Conservation (phyloP, 2,329 filamentous ascomycete genomes). For the Colletotrichum scovillei region DNA sequence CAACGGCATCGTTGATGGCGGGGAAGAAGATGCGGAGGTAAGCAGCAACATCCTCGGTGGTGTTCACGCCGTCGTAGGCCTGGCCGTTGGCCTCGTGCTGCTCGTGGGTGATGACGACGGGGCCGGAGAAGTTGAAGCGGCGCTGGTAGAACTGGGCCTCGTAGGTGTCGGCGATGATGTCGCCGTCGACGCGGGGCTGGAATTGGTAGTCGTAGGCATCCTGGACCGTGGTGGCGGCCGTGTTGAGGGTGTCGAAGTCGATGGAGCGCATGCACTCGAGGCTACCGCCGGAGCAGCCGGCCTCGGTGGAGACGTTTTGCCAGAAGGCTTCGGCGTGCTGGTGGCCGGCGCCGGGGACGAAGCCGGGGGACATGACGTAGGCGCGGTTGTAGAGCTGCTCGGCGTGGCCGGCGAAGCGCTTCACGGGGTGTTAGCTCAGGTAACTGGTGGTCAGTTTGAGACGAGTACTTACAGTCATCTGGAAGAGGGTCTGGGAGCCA, state of each 20-base stretch:
- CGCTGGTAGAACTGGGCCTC: conserved; percentile 42
- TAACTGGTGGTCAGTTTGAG: too few relatives aligned
- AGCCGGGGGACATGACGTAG: conserved; percentile 21
- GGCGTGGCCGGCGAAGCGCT: conserved; percentile 30
- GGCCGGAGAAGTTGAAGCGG: conserved; percentile 41
- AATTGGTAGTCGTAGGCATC: conserved; percentile 37
- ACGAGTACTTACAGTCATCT: conserved; percentile 49
- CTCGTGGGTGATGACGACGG: conserved; percentile 35
- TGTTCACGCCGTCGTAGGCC: conserved; percentile 52
- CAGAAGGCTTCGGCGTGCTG: conserved; percentile 25
- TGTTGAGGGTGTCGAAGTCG: conserved; percentile 18
- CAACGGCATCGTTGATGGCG: conserved; percentile 27
- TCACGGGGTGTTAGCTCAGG: conserved; percentile 8
- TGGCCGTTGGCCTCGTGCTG: conserved; percentile 63
- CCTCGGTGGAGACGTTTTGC: conserved; percentile 18
- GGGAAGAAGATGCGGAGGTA: conserved; percentile 48
- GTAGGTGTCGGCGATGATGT: conserved; percentile 45
- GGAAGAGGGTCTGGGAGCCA: conserved; percentile 59
- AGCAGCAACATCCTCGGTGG: conserved; percentile 49
- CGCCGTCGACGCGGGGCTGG: conserved; percentile 49
- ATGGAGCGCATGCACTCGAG: conserved; percentile 24
- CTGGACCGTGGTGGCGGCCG: conserved; percentile 9
- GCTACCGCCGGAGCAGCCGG: conserved; percentile 7
- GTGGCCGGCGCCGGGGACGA: conserved; percentile 20
- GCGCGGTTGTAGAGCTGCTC: conserved; percentile 19